Evolutionary conservation across 768 basidiomycete genomes (phyloP).

Genomic region (Psilocybe cyanescens): DNA sequence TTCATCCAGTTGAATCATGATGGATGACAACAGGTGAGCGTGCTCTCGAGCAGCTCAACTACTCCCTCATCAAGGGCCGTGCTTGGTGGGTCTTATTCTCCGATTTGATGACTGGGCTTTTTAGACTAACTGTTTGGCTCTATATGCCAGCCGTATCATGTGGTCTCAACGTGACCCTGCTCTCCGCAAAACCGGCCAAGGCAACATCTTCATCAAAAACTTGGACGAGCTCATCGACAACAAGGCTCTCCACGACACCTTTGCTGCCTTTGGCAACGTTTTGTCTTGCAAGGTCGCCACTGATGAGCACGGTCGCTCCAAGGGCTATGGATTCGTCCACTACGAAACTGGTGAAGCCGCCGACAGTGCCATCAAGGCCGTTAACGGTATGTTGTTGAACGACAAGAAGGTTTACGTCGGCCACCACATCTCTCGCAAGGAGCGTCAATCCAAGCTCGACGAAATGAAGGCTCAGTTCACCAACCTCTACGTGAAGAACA

Average conservation of each 20-base stretch:
- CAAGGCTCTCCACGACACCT: constrained; percentile 99
- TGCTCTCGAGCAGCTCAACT: constrained; percentile 98
- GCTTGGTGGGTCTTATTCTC: constrained; percentile 70
- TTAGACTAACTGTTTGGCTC: constrained; percentile 14
- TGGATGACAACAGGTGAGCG: constrained; percentile 76
- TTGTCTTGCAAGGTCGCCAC: constrained; percentile 99
- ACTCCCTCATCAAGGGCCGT: constrained; percentile 97
- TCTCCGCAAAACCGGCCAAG: constrained; percentile 98
- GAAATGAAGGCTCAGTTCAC: constrained; percentile 98
- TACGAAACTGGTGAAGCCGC: constrained; percentile 98
- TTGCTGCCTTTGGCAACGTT: constrained; percentile 98
- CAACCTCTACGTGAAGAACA: constrained; percentile 98
- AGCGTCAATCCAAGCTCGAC: constrained; percentile 97
- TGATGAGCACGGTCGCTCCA: constrained; percentile 93
- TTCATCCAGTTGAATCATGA: background rate
- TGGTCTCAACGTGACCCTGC: constrained; percentile 99
- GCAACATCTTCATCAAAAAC: constrained; percentile 99
- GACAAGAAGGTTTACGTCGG: constrained; percentile 99
- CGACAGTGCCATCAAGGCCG: constrained; percentile 94
- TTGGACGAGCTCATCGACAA: constrained; percentile 97
- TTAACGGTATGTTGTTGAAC: constrained; percentile 98
- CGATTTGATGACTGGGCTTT: constrained; percentile 14
- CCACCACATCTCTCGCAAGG: constrained; percentile 97
- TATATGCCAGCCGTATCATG: constrained; percentile 88
- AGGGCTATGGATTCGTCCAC: constrained; percentile 99